A percentile compares a stretch with the other conserved stretches of the same genome.
Conservation (phyloP, 129 eudicot species). For the Flaveria ramosissima region DNA sequence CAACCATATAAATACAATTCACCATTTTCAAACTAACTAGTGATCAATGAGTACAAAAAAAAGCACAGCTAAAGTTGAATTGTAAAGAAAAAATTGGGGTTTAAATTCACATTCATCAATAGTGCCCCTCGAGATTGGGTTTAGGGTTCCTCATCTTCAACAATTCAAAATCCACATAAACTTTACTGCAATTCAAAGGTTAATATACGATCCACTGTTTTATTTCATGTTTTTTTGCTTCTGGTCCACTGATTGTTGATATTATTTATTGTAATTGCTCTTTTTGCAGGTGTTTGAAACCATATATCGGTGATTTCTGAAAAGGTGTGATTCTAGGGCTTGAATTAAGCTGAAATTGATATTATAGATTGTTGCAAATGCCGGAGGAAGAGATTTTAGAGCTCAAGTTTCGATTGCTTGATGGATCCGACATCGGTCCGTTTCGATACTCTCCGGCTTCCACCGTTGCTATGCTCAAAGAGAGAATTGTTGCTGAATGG, state of each 20-base stretch:
- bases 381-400: constrained; percentile 93
- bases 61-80: constrained; percentile 26
- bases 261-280: neutral
- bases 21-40: constrained; percentile 21
- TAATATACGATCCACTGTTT: constrained; percentile 7
- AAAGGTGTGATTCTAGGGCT: constrained; percentile 26
- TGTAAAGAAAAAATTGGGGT: constrained; percentile 7
- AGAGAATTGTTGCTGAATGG: constrained; percentile 84
- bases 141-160: constrained; percentile 50
- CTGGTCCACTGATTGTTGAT: neutral
- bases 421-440: constrained; percentile 96
- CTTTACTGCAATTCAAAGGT: constrained; percentile 27
- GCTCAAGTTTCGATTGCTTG: constrained; percentile 78
- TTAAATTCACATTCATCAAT: constrained; percentile 27
- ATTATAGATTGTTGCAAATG: constrained; percentile 44
- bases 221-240: neutral
- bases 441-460: constrained; percentile 79
- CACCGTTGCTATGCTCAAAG: constrained; percentile 84
- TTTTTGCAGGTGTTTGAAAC: constrained; percentile 21
- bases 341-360: neutral
- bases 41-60: constrained; percentile 5
- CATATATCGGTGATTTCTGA: constrained; percentile 5
- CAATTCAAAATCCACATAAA: constrained; percentile 1
- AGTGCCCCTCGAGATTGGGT: constrained; percentile 52
- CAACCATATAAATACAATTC: neutral